These are phyloP conservation scores for Sclerotiophoma versabilis DNA, from an alignment of 2,329 filamentous ascomycete genomes.

Conservation along the genomic window DNA sequence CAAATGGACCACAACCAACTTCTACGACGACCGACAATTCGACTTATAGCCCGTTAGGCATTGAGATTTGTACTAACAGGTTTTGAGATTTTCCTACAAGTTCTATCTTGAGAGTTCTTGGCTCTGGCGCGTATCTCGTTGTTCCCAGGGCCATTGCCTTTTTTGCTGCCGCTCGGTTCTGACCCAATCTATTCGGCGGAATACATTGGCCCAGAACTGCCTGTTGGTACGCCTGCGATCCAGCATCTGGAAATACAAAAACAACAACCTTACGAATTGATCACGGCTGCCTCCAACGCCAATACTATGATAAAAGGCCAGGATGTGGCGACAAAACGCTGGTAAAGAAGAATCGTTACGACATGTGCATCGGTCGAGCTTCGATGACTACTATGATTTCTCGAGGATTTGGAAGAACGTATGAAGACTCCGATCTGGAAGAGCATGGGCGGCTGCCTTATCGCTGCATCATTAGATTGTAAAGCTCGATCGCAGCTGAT, in stretches of 20 bases:
- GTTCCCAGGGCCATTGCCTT: not conserved
- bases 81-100: not conserved
- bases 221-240: not conserved
- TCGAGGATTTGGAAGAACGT: not conserved
- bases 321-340: not conserved
- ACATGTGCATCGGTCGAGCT: not conserved
- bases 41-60: no score
- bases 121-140: no score
- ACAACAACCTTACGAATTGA: not conserved
- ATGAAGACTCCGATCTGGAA: not conserved
- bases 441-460: not conserved
- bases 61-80: not conserved
- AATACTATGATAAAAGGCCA: slow-evolving; percentile 1
- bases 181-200: not conserved
- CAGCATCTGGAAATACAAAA: not conserved
- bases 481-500: not conserved
- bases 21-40: no score
- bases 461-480: not conserved
- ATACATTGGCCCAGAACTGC: not conserved
- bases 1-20: not conserved
- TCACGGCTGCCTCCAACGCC: not conserved
- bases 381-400: not conserved
- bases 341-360: not conserved
- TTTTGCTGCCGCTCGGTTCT: not conserved
- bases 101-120: not conserved